phyloP scores from a whole-genome alignment of 768 basidiomycete genomes.

The Exidia glandulosa region DNA sequence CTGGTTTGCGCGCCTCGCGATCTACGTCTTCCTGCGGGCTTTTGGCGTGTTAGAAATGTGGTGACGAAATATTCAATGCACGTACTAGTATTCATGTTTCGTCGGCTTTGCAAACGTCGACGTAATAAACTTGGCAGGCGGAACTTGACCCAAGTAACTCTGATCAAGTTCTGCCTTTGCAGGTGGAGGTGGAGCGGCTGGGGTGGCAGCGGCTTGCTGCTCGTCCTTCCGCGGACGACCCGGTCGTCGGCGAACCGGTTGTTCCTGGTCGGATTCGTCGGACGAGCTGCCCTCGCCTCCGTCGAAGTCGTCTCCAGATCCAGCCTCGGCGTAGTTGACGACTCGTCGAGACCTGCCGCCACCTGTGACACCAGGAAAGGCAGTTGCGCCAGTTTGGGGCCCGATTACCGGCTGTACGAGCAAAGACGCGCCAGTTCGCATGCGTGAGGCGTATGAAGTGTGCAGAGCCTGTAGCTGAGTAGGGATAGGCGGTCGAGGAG shows the following conservation, averaged over 20 bases:
- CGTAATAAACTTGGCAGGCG: constrained; percentile 69
- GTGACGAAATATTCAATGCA: constrained; percentile 11
- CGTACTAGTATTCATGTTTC: constrained; percentile 68
- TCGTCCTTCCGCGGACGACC: constrained; percentile 13
- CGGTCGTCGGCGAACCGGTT: not conserved
- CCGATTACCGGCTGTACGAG: constrained; percentile 79
- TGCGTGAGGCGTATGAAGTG: constrained; percentile 79
- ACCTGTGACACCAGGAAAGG: constrained; percentile 9
- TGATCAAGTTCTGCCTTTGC: constrained; percentile 65
- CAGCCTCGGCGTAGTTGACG: constrained; percentile 82
- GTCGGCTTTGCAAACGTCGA: constrained; percentile 46
- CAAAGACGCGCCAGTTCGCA: constrained; percentile 80
- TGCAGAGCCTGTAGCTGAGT: constrained; percentile 58
- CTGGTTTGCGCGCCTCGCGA: constrained; percentile 41
- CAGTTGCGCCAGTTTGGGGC: constrained; percentile 12
- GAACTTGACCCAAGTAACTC: constrained; percentile 80
- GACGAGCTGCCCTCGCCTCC: constrained; percentile 62
- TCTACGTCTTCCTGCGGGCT: constrained; percentile 55
- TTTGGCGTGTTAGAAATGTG: no score
- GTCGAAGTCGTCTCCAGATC: constrained; percentile 71
- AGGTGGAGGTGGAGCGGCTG: constrained; percentile 1
- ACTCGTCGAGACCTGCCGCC: constrained; percentile 13
- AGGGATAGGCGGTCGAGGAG: constrained; percentile 41
- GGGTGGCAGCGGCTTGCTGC: constrained; percentile 19
- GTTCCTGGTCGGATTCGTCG: constrained; percentile 60